phyloP scores from a whole-genome alignment of 1,284 basidiomycete species.

The Amylostereum areolatum region DNA sequence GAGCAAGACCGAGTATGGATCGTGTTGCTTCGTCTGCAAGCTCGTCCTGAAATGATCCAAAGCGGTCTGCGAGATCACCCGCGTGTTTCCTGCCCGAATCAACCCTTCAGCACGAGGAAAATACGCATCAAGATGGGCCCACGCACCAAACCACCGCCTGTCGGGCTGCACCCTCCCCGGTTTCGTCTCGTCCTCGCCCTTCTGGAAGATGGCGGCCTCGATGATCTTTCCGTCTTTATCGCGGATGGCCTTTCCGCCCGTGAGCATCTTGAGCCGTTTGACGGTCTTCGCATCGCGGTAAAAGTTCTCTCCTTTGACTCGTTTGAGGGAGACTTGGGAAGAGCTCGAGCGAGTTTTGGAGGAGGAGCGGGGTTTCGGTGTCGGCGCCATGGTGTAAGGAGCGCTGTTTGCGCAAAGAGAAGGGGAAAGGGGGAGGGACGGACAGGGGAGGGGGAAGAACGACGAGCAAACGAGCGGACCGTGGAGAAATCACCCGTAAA shows the following conservation, averaged over 20 bases:
- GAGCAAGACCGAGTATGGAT: conserved; percentile 91
- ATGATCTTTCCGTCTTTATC: conserved; percentile 89
- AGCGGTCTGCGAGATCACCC: conserved; percentile 95
- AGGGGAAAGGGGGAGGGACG: too few species aligned
- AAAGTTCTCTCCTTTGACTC: conserved; percentile 88
- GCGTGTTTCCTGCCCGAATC: conserved; percentile 89
- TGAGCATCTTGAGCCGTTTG: conserved; percentile 82
- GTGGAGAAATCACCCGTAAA: too few species aligned
- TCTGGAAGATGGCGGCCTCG: conserved; percentile 90
- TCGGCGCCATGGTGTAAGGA: conserved; percentile 55
- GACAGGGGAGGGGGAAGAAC: too few species aligned
- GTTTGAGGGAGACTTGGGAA: conserved; percentile 53
- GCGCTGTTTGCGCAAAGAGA: too few species aligned
- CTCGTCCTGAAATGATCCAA: conserved; percentile 92
- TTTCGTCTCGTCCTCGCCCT: conserved; percentile 81
- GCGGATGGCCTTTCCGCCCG: conserved; percentile 82
- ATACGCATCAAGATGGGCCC: neutral
- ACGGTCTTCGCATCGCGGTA: conserved; percentile 89
- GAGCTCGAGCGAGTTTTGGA: conserved; percentile 49
- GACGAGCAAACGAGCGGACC: too few species aligned
- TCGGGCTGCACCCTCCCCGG: conserved; percentile 91
- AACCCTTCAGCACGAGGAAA: too few species aligned
- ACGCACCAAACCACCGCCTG: conserved; percentile 90
- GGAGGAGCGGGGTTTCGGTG: conserved; percentile 34
- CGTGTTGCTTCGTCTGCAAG: conserved; percentile 75